Evolutionary conservation across 805 yeast species (phyloP).

Genomic region (Kodamaea neixiangensis): DNA sequence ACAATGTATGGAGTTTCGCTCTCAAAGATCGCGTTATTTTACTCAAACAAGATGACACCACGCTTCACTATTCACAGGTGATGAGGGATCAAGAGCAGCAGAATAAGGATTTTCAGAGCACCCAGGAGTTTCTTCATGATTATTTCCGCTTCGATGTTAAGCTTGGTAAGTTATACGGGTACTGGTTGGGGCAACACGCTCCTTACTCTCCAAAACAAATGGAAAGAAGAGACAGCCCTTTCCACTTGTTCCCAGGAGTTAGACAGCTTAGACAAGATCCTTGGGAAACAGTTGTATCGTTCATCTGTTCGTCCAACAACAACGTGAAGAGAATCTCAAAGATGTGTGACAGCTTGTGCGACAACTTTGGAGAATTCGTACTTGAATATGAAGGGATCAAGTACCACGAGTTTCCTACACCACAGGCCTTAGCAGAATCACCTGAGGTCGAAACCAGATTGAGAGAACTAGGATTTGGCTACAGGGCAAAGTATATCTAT

Average conservation of each 20-base stretch:
- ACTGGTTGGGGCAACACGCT: slow-evolving; percentile 63
- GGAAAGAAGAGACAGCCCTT: slow-evolving; percentile 31
- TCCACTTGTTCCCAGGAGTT: slow-evolving; percentile 59
- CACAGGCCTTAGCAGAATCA: slow-evolving; percentile 44
- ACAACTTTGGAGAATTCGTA: slow-evolving; percentile 64
- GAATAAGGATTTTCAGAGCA: slow-evolving; percentile 23
- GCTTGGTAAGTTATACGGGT: slow-evolving; percentile 51
- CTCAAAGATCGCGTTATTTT: slow-evolving; percentile 60
- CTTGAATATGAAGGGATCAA: slow-evolving; percentile 52
- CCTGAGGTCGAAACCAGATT: slow-evolving; percentile 41
- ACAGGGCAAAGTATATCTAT: slow-evolving; percentile 84
- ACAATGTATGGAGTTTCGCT: slow-evolving; percentile 67
- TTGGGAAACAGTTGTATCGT: slow-evolving; percentile 90
- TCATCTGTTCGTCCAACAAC: slow-evolving; percentile 94
- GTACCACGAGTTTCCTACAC: slow-evolving; percentile 75
- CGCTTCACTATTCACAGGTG: slow-evolving; percentile 53
- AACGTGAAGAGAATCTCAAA: slow-evolving; percentile 90
- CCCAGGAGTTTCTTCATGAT: slow-evolving; percentile 51
- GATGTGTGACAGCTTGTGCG: slow-evolving; percentile 83
- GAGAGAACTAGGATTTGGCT: slow-evolving; percentile 74
- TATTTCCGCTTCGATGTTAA: slow-evolving; percentile 71
- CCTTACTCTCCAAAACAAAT: slow-evolving; percentile 63
- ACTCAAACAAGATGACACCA: slow-evolving; percentile 56
- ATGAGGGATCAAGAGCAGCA: slow-evolving; percentile 17
- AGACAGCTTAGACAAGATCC: slow-evolving; percentile 92